Evolutionary conservation across 2,329 filamentous ascomycete species (phyloP), one percentile per base, ranked within the genome.

Genomic region (Fusarium incarnatum): DNA sequence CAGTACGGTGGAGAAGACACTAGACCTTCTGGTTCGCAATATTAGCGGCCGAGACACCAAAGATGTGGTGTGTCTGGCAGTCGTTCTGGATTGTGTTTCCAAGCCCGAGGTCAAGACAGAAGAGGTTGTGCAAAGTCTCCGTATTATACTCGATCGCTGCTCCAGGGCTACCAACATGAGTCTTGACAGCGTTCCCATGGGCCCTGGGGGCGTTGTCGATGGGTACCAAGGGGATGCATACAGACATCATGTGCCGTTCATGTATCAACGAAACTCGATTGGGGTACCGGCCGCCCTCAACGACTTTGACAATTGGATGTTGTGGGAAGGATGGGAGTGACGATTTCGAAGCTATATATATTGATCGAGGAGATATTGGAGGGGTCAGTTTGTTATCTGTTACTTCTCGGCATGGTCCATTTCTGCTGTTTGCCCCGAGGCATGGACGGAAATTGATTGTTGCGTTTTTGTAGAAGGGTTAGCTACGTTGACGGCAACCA

Each of bases 41-140:
- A 83, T 86, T 44, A 83, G 82, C 44, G 83, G 83, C n/a, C 82
- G 82, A 40, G 85, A 87, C 57, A 76, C 85, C 23, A 84, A 86
- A 73, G 85, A 87, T 56, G 81, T 87, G 13, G 74, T 87, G 10
- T 82, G 81, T 42, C 76, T 87, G n/a, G 78, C 82, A 5, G 78
- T 85, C 2, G 84, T 86, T 28, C 76, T 87, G 50, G 78, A 84
- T 62, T 83, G 81, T 12, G 84, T 84, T 30, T 80, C 80, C 57
- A 80, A 72, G 8, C 72, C 77, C 1, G 83, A 86, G 42, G 77
- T 82, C 48, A 81, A 79, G 46, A 68, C 78, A 8, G 81, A 84
- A 18, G 81, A 82, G 20, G 81, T 84, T 46, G 79, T 80, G 18
- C 77, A 76, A 18, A 81, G 79, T 1, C 75, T 86, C 15, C 80